Evolutionary conservation across 176 grass and related monocot species (phyloP), one percentile per base, ranked within the genome.

Genomic region (Oryza longistaminata): DNA sequence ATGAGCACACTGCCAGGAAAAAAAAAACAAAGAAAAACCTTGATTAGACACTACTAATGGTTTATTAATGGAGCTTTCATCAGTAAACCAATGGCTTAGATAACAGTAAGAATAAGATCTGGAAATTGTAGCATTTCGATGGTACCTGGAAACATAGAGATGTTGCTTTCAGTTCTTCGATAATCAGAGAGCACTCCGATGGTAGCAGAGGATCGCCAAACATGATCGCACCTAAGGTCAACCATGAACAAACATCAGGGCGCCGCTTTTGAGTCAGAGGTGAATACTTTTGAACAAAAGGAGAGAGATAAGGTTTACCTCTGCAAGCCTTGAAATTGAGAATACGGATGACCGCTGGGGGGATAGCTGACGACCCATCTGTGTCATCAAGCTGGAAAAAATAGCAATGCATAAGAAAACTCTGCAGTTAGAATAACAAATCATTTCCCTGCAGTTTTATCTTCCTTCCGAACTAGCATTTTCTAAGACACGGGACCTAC

Each of bases 261-360:
- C 15, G 9, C 13, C 10, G 11, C 2, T 34, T 37, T 64, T 44
- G 0, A 81, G 19, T 64, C 11, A 27, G 35, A 58, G 77, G 17
- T 19, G 14, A 19, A 9, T 2, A 5, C 13, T 35, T 26, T 37
- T 7, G 13, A 17, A 75, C 0, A 5, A 42, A 7, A 17, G 64
- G 16, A 16, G 11, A 44, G 2, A 6, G 3, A 37, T 6, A 37
- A n/a, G 67, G 24, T 48, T 34, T 55, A 95, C 96, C 96, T 95
- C 96, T 95, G 83, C 96, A 98, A 81, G 96, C 91, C 89, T 98
- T 98, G 84, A 83, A 91, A 55, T 98, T 95, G 50, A 98, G 96
- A 83, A 95, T 85, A 26, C 85, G 96, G 68, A 92, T 71, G 85
- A 98, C 87, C 69, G 93, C 91, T 85, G 93, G 89, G 13, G 96